These are phyloP conservation scores for Cladosporium sp. DNA, from an alignment of 2,329 filamentous ascomycete genomes.

Conservation along the genomic window DNA sequence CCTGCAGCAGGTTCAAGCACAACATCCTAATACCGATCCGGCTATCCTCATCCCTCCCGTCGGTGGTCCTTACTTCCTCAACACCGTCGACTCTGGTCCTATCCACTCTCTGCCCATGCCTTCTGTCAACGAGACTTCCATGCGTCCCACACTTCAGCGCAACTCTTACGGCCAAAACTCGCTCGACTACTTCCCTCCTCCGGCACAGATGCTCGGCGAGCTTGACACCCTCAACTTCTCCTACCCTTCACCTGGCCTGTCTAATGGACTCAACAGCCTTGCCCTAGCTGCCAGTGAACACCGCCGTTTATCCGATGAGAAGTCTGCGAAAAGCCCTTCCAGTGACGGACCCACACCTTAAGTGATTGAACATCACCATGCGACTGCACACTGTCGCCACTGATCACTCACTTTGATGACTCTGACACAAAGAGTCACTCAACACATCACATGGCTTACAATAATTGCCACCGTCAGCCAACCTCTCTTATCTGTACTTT, in stretches of 20 bases:
- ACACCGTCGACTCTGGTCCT: conserved; percentile 37
- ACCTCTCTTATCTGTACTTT: conserved; percentile 17
- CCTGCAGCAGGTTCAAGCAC: conserved; percentile 18
- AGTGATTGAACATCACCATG: neutral
- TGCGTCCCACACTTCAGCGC: conserved; percentile 38
- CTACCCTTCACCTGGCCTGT: conserved; percentile 42
- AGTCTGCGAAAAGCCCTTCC: conserved; percentile 23
- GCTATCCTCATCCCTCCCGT: conserved; percentile 32
- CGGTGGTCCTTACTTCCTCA: conserved; percentile 40
- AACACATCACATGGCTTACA: neutral
- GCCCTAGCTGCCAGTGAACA: conserved; percentile 42
- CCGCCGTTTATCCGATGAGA: conserved; percentile 36
- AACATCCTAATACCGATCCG: conserved; percentile 27
- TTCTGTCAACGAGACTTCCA: conserved; percentile 34
- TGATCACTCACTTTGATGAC: neutral
- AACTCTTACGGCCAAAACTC: conserved; percentile 35
- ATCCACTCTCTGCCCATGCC: conserved; percentile 39
- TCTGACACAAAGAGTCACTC: neutral
- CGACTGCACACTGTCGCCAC: neutral
- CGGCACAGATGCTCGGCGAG: conserved; percentile 33
- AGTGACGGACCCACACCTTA: conserved; percentile 7
- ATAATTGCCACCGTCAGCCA: conserved; percentile 4
- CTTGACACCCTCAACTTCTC: conserved; percentile 39
- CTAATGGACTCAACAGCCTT: conserved; percentile 42
- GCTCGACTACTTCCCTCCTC: conserved; percentile 38